Conservation (phyloP, 805 yeast species). For the Millerozyma miso region DNA sequence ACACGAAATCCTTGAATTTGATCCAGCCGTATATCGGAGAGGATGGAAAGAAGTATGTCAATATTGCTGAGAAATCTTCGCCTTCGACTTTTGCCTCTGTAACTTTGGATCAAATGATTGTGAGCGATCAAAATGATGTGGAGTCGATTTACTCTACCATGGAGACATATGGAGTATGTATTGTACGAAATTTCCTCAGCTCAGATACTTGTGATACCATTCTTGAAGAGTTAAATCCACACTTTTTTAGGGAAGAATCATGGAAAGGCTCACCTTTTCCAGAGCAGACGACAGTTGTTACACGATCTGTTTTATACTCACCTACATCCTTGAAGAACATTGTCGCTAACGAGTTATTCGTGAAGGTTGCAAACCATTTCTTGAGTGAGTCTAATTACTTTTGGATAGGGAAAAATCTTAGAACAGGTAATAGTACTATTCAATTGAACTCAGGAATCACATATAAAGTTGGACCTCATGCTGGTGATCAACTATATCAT, state of each 20-base stretch:
- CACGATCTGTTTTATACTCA: slow-evolving; percentile 6
- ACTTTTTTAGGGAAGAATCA: slow-evolving; percentile 3
- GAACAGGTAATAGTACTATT: slow-evolving; percentile 15
- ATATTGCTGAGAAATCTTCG: not conserved
- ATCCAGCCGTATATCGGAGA: not conserved
- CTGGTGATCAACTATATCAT: slow-evolving; percentile 19
- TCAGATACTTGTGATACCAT: slow-evolving; percentile 1
- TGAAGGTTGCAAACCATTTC: slow-evolving; percentile 7
- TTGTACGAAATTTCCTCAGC: slow-evolving; percentile 3
- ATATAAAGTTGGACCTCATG: slow-evolving; percentile 24
- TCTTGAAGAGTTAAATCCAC: slow-evolving; percentile 3
- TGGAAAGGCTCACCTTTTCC: slow-evolving; percentile 10
- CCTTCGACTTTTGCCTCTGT: not conserved
- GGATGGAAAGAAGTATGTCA: not conserved
- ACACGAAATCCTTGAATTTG: not conserved
- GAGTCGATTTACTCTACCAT: slow-evolving; percentile 1
- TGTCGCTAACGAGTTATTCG: not conserved
- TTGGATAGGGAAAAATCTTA: slow-evolving; percentile 16
- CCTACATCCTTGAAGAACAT: not conserved
- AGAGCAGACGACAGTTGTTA: slow-evolving; percentile 13
- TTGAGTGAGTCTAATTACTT: slow-evolving; percentile 14
- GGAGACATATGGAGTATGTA: slow-evolving; percentile 6
- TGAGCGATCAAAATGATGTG: not conserved
- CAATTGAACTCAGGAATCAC: slow-evolving; percentile 20
- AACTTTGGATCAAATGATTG: not conserved